Evolutionary conservation across 2,329 filamentous ascomycete species (phyloP).

Genomic region (Zymoseptoria brevis): DNA sequence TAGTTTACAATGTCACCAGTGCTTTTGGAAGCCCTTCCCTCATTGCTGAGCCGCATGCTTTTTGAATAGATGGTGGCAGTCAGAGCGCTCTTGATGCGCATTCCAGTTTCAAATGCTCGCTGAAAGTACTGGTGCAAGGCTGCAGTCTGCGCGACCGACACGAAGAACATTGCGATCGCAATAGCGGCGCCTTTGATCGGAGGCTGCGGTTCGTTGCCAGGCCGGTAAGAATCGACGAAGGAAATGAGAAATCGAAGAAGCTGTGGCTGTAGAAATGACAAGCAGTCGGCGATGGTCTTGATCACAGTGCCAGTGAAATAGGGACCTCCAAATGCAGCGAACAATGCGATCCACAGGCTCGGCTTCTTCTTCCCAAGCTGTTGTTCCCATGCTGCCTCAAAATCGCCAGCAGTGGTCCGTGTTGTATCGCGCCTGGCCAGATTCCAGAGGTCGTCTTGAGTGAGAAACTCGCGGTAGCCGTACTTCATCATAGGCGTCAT

Average conservation of each 20-base stretch:
- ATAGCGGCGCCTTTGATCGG: slow-evolving; percentile 78
- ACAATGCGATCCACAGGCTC: slow-evolving; percentile 78
- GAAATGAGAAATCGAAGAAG: slow-evolving; percentile 73
- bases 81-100: slow-evolving; percentile 88
- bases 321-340: slow-evolving; percentile 74
- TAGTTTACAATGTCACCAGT: slow-evolving; percentile 99
- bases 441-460: slow-evolving; percentile 93
- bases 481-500: slow-evolving; percentile 98
- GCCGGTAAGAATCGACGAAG: slow-evolving; percentile 70
- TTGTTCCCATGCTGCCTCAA: slow-evolving; percentile 67
- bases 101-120: slow-evolving; percentile 85
- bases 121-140: slow-evolving; percentile 98
- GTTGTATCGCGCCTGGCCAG: slow-evolving; percentile 74
- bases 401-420: slow-evolving; percentile 58
- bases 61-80: slow-evolving; percentile 91
- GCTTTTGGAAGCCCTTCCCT: slow-evolving; percentile 78
- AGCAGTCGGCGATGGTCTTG: slow-evolving; percentile 78
- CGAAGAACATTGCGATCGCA: slow-evolving; percentile 82
- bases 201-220: slow-evolving; percentile 59
- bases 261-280: slow-evolving; percentile 87
- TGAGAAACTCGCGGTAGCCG: slow-evolving; percentile 85
- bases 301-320: slow-evolving; percentile 76
- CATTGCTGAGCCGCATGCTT: slow-evolving; percentile 81
- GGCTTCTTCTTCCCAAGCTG: slow-evolving; percentile 67
- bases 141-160: slow-evolving; percentile 77